Percentiles rank a stretch among this genome's conserved stretches.
Evolutionary conservation across 441 rosid genomes (phyloP).

Genomic region (Syzygium syzygioides): DNA sequence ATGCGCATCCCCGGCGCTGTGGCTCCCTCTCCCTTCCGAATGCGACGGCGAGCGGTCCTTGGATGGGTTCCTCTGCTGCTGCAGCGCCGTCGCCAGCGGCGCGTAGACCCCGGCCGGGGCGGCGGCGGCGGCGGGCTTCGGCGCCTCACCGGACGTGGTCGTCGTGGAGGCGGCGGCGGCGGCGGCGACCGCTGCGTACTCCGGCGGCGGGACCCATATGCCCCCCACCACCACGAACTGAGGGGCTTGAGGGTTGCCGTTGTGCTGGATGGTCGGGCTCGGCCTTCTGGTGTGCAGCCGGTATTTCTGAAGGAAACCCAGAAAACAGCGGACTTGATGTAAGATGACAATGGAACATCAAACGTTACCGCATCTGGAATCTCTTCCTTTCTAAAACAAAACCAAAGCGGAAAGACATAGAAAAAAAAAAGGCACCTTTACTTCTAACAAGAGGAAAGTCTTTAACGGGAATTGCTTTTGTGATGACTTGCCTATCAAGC

Average conservation of each 20-base stretch:
- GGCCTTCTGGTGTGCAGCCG: conserved; percentile 90
- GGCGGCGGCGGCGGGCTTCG: background rate
- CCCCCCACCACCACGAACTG: conserved; percentile 89
- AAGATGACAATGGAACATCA: background rate
- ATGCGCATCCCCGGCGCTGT: conserved; percentile 28
- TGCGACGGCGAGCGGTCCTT: conserved; percentile 8
- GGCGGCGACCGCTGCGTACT: conserved; percentile 26
- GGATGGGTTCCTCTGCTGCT: conserved; percentile 5
- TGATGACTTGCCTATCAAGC: background rate
- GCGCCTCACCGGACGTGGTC: conserved; percentile 27
- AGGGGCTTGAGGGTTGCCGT: conserved; percentile 44
- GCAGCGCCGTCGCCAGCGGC: conserved; percentile 30
- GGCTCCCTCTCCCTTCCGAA: conserved; percentile 38
- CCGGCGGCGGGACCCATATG: conserved; percentile 76
- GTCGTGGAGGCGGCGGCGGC: conserved; percentile 13
- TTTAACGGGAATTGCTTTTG: background rate
- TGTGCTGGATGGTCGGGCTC: conserved; percentile 35
- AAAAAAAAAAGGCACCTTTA: background rate
- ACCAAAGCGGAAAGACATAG: background rate
- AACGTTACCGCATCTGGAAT: background rate
- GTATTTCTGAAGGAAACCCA: conserved; percentile 54
- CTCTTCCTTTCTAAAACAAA: background rate
- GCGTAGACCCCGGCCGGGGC: conserved; percentile 36
- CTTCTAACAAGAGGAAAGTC: background rate
- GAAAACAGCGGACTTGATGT: background rate